phyloP scores from a whole-genome alignment of 495 filamentous ascomycete species.

The Penicillium herquei region DNA sequence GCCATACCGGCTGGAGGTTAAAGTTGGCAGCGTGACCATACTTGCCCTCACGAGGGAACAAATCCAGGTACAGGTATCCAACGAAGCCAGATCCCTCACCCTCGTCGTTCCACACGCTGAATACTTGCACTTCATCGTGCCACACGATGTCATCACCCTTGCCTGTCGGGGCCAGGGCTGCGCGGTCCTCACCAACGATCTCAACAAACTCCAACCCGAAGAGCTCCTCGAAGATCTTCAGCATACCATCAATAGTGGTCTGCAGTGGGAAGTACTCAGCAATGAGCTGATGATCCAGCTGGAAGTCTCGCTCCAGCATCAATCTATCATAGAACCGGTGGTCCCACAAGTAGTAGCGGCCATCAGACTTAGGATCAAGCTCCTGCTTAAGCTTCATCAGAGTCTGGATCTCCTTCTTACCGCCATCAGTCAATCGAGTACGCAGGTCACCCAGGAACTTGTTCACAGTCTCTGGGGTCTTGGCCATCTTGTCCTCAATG shows the following conservation, averaged over 20 bases:
- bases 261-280: conserved; percentile 92
- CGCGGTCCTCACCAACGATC: conserved; percentile 60
- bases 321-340: conserved; percentile 82
- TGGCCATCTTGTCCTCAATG: conserved; percentile 98
- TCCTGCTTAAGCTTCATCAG: conserved; percentile 75
- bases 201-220: conserved; percentile 92
- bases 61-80: conserved; percentile 69
- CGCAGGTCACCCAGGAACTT: conserved; percentile 82
- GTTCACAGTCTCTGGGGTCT: conserved; percentile 81
- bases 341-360: conserved; percentile 91
- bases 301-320: conserved; percentile 89
- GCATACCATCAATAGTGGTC: conserved; percentile 84
- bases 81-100: conserved; percentile 64
- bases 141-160: conserved; percentile 66
- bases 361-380: conserved; percentile 65
- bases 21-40: conserved; percentile 77
- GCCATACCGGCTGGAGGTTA: conserved; percentile 62
- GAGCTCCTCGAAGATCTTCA: conserved; percentile 88
- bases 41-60: conserved; percentile 66
- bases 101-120: conserved; percentile 70
- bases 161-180: conserved; percentile 52
- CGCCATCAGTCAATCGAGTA: conserved; percentile 69
- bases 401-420: conserved; percentile 69
- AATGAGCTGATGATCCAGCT: conserved; percentile 83
- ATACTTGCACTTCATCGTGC: conserved; percentile 69